phyloP scores from a whole-genome alignment of 495 filamentous ascomycete species.

The Podospora bellae-mahoneyi region DNA sequence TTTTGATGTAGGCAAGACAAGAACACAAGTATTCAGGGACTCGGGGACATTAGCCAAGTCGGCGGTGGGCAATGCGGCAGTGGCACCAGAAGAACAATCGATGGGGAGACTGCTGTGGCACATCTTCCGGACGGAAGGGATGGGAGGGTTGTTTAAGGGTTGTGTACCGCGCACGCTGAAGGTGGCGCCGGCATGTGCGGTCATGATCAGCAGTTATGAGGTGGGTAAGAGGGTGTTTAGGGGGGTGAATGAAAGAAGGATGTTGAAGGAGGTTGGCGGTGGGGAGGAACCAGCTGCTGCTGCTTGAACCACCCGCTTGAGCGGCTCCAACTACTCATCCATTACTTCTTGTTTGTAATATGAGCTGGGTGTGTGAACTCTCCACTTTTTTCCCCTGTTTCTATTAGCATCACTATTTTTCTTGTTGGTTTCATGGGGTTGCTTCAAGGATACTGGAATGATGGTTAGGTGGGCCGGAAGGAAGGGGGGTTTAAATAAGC shows the following conservation, averaged over 20 bases:
- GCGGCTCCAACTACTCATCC: no score
- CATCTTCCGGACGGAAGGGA: constrained; percentile 82
- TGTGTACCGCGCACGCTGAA: constrained; percentile 90
- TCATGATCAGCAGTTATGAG: constrained; percentile 98
- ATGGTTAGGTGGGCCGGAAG: background rate
- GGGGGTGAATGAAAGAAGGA: constrained; percentile 64
- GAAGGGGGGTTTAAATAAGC: background rate
- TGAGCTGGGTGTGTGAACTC: background rate
- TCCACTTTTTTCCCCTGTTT: background rate
- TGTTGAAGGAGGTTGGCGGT: constrained; percentile 1
- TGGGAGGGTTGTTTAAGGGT: constrained; percentile 77
- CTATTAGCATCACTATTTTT: background rate
- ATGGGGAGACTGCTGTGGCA: constrained; percentile 81
- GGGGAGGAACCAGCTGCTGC: background rate
- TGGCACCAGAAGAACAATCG: constrained; percentile 63
- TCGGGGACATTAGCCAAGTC: constrained; percentile 7
- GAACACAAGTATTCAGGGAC: constrained; percentile 75
- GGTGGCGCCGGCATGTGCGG: constrained; percentile 95
- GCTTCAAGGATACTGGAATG: background rate
- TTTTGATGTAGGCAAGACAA: constrained; percentile 96
- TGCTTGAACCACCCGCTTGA: no score
- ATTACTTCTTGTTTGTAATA: no score
- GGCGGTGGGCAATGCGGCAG: constrained; percentile 25
- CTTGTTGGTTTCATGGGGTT: background rate
- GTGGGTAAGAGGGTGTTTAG: constrained; percentile 86